Base-by-base conservation (phyloP, 129 eudicot genomes). In the Arctium minus region DNA sequence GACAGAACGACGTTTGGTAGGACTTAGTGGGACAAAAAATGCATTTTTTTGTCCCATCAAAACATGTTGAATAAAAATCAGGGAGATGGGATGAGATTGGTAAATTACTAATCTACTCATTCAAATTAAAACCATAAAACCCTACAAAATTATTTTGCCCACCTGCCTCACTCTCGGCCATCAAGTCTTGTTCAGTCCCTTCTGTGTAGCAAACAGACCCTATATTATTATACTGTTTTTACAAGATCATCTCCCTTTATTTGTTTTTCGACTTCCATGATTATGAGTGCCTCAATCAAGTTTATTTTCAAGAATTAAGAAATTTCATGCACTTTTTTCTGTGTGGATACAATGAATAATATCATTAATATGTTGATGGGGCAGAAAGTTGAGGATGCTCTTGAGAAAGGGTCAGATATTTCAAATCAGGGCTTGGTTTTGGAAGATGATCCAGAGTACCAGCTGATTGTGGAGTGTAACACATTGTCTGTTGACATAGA, bases 391-490 rank as follows among this genome's bases (percentile, higher is more conserved):
- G 98, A 92, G 84, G 92, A 85, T 36, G 98, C 98, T 37, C 89
- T 94, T 10, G 89, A 86, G 33, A 95, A 87, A 65, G 97, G 90
- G 0, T 86, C 96, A 33, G 90, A 85, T 7, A 75, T 81, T 62
- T 82, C 97, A 67, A 79, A 80, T 64, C 90, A 88, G 37, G 91
- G 92, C 72, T 80, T 89, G 36, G 94, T 87, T 80, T 82, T 96
- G 84, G 97, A 93, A 83, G 99, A 96, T 64, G 99, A 96, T 86
- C 99, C 98, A 0, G 99, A 93, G 74, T 96, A 93, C 87, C 97
- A 93, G 87, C 85, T 93, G 13, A 96, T 96, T 15, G 98, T 93
- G 48, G 99, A 96, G 56, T 96, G 99, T 71, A 96, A 96, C 84
- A 87, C 97, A 5, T 83, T 96, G 86, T 93, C 98, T 1, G 99